Conservation (phyloP, 202 grass and related monocot species). For the Zizania palustris region DNA sequence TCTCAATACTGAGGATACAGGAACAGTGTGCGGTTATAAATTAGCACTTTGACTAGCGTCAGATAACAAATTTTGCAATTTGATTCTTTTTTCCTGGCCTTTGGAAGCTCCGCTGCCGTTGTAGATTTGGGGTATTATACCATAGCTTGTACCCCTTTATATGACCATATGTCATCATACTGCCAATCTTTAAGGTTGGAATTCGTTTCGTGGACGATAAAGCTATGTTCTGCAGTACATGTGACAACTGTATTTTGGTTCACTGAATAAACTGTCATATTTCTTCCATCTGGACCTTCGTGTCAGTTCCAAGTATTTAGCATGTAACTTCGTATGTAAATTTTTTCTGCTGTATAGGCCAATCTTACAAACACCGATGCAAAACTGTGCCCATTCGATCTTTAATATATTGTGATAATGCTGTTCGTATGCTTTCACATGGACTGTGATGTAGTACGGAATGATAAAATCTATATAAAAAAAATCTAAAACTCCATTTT, state of each 20-base stretch:
- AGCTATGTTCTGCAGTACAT: neutral
- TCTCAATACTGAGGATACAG: conserved; percentile 19
- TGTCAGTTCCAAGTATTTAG: neutral
- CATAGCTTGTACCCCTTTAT: conserved; percentile 32
- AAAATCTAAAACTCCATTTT: too few species aligned
- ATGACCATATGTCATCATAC: conserved; percentile 13
- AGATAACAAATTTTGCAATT: conserved; percentile 44
- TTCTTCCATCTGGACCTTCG: conserved; percentile 15
- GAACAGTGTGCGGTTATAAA: conserved; percentile 3
- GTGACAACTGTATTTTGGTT: conserved; percentile 27
- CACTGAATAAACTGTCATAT: conserved; percentile 7
- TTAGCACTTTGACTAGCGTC: conserved; percentile 33
- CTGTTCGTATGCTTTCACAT: too few species aligned
- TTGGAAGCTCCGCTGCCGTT: conserved; percentile 6
- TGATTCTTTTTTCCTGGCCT: conserved; percentile 1
- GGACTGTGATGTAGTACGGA: too few species aligned
- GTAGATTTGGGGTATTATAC: conserved; percentile 35
- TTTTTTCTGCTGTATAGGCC: neutral
- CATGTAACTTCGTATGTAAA: neutral
- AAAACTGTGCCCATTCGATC: too few species aligned
- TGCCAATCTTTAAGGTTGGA: conserved; percentile 29
- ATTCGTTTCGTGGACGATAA: conserved; percentile 3
- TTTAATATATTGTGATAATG: too few species aligned
- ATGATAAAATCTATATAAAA: too few species aligned
- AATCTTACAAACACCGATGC: neutral